These are phyloP conservation scores for Camelina sativa DNA, from an alignment of 345 rosid species.

Conservation along the genomic window DNA sequence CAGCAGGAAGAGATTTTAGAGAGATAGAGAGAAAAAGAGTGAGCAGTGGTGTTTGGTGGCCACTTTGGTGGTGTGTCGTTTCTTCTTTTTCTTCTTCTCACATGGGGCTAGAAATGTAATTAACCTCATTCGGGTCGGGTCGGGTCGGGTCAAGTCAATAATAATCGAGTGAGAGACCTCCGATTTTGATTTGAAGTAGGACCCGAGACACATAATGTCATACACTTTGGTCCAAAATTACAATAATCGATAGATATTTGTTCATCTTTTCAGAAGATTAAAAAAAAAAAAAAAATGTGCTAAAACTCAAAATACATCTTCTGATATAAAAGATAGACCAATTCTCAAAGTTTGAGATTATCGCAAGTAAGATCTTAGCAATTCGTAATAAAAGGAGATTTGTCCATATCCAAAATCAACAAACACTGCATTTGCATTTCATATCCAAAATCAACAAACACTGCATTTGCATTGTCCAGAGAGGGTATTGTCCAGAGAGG, in stretches of 20 bases:
- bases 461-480: too few relatives aligned
- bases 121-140: conserved; percentile 12
- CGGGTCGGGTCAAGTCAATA: conserved; percentile 24
- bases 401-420: too few relatives aligned
- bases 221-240: not conserved
- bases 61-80: conserved; percentile 19
- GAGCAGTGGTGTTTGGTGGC: not conserved
- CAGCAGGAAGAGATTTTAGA: conserved; percentile 4
- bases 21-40: conserved; percentile 8
- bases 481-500: too few relatives aligned
- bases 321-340: too few relatives aligned
- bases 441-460: too few relatives aligned
- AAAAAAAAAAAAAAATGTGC: too few relatives aligned
- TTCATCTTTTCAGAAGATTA: too few relatives aligned
- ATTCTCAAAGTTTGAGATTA: too few relatives aligned
- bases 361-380: too few relatives aligned
- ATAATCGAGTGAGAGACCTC: conserved; percentile 28
- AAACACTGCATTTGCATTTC: too few relatives aligned
- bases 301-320: too few relatives aligned
- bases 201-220: conserved; percentile 1
- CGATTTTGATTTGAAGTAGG: conserved; percentile 17
- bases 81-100: conserved; percentile 19
- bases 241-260: not conserved
- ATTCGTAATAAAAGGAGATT: too few relatives aligned
- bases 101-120: not conserved